A percentile compares a stretch with the other conserved stretches of the same genome.
These are phyloP conservation scores for Apophysomyces sp. DNA, from an alignment of 371 early-diverging fungal genomes.

Conservation along the genomic window DNA sequence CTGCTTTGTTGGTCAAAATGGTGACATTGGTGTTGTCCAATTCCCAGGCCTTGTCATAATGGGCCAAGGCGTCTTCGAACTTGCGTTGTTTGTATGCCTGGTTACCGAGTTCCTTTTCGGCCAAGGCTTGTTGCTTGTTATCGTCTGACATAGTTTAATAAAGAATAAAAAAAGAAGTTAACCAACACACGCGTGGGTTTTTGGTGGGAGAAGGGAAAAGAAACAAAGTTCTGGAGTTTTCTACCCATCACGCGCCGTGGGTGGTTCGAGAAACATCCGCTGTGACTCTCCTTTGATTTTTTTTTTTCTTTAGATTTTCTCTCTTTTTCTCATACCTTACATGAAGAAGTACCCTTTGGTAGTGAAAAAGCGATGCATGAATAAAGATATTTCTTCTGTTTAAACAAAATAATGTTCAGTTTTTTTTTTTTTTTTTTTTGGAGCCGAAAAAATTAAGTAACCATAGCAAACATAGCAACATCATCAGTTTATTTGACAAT, in stretches of 20 bases:
- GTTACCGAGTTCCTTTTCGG: slow-evolving; percentile 92
- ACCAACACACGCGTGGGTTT: background rate
- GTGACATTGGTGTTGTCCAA: slow-evolving; percentile 88
- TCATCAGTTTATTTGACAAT: too few relatives aligned
- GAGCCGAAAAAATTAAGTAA: too few relatives aligned
- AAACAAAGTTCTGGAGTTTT: background rate
- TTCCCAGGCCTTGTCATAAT: slow-evolving; percentile 92
- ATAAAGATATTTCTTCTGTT: too few relatives aligned
- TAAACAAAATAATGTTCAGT: too few relatives aligned
- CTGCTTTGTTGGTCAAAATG: slow-evolving; percentile 92
- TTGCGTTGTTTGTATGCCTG: slow-evolving; percentile 90
- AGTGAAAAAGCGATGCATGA: too few relatives aligned
- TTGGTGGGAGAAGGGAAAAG: background rate
- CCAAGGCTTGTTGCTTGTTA: slow-evolving; percentile 71
- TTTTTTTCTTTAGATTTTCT: too few relatives aligned
- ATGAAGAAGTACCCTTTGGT: too few relatives aligned
- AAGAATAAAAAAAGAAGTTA: background rate
- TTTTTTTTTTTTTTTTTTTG: too few relatives aligned
- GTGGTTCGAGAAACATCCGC: background rate
- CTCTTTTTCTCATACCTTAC: too few relatives aligned
- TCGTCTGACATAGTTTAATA: slow-evolving; percentile 45
- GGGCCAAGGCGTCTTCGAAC: slow-evolving; percentile 86
- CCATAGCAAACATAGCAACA: too few relatives aligned
- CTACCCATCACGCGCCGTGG: background rate
- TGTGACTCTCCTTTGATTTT: background rate